Base-by-base conservation (phyloP, 768 basidiomycete genomes). In the Leucosporidium yakuticum region DNA sequence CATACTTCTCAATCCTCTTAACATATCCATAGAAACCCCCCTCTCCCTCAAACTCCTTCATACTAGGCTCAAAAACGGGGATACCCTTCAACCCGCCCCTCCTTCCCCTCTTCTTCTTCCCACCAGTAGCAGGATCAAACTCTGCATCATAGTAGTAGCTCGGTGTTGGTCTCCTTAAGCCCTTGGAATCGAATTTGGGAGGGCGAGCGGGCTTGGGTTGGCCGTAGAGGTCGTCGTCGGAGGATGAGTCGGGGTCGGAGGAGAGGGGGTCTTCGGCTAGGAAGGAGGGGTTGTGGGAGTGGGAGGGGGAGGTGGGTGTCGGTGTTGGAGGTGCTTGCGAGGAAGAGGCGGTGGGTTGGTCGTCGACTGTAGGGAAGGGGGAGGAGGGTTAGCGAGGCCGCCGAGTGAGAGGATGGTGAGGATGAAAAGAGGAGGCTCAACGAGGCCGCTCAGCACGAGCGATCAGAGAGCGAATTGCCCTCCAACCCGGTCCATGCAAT, bases 31-130 rank as follows among this genome's bases (percentile, higher is more conserved):
- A 95, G 78, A 97, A 98, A 79, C 72, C 72, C 14, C 72, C 72
- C 39, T 73, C 62, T 12, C 93, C 90, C 69, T 82, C 78, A 74
- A 96, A 96, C 74, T 98, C 91, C 60, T 88, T 87, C 85, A 94
- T 88, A 2, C 88, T 86, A 14, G 96, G 96, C 77, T 86, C 88
- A 83, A 99, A 99, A 17, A 99, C 92, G 8, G 95, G 96, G 56
- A 98, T 95, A 48, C 95, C 96, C 60, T 73, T 73, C 63, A 60
- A 57, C 31, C 72, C 72, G 12, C 72, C 72, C 36, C 80, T 70
- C 60, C 75, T 64, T 0, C 60, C 60, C 14, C 60, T 56, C 64
- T 73, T 73, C 69, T 73, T 73, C 19, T 20, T 63, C n/a, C 64
- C 69, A 2, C 61, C 66, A n/a, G 62, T 70, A 12, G 68, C 72